Base-by-base conservation (phyloP, 164 flowering plant genomes). In the Annona cherimola region DNA sequence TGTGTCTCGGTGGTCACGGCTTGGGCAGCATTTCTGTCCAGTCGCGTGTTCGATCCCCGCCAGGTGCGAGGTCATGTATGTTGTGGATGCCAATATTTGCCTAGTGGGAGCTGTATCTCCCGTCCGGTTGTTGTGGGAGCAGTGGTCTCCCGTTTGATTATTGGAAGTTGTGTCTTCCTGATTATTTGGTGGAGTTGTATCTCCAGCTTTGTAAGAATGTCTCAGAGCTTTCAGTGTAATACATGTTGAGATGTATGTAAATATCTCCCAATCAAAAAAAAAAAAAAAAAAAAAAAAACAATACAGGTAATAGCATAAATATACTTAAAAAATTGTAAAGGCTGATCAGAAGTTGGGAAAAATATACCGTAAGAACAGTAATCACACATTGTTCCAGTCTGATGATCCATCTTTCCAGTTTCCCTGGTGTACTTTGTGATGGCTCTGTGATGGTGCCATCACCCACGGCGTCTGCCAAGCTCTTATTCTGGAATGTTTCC, bases 371-470 rank as follows among this genome's bases (percentile, higher is more conserved):
- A 62, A 95, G 91, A 74, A 89, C 78, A 60, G 91, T 76, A 76
- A 91, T 95, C 18, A 93, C 66, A 14, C 91, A 81, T 73, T 90
- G 98, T 75, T 95, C 98, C 19, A 86, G 0, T 83, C 88, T 91
- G 72, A 95, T 85, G 50, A 78, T 77, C 96, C 91, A 88, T 59
- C 73, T 79, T 76, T 88, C 93, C 67, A 85, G 68, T 4, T 54
- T 81, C 77, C 81, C 77, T 19, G 91, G 68, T 60, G 84, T 73
- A 71, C 64, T 74, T 44, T 79, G 80, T 5, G 73, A 69, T 0
- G 78, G 68, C 12, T 77, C 67, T 41, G 42, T 82, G 7, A 42
- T 69, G 12, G 54, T 44, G 16, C 70, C 75, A 71, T 81, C 60
- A 19, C 35, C 76, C 40, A 80, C 84, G 50, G 74, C 71, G 12